Evolutionary conservation across 1,284 basidiomycete genomes (phyloP).

Genomic region (Trichosporon ovoides): DNA sequence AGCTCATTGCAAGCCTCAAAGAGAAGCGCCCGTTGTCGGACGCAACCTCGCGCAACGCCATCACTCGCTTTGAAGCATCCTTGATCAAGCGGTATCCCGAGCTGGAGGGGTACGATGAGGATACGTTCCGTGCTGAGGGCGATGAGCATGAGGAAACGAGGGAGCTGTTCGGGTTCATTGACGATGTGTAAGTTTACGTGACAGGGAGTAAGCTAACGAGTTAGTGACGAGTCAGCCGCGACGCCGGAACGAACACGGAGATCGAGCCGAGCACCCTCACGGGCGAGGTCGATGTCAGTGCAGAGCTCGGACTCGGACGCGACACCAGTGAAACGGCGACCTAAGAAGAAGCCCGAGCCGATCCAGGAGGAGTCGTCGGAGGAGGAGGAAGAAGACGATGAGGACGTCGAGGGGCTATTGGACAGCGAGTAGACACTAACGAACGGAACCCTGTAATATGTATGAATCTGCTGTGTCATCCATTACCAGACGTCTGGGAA

Average conservation of each 20-base stretch:
- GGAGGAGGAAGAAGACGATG: constrained; percentile 8
- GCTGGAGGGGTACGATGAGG: constrained; percentile 63
- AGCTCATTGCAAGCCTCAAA: constrained; percentile 59
- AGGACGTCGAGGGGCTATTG: constrained; percentile 25
- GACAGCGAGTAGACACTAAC: constrained; percentile 13
- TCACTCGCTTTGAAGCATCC: constrained; percentile 61
- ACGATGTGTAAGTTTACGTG: constrained; percentile 41
- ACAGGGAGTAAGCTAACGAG: background rate
- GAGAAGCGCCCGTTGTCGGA: constrained; percentile 70
- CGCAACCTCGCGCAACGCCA: constrained; percentile 62
- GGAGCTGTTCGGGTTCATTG: constrained; percentile 42
- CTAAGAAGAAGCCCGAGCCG: constrained; percentile 15
- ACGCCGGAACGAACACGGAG: constrained; percentile 8
- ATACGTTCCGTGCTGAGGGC: constrained; percentile 47
- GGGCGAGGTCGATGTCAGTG: constrained; percentile 4
- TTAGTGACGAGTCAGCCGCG: constrained; percentile 13
- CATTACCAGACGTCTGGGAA: too few relatives aligned
- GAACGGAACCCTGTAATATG: background rate
- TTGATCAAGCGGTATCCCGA: constrained; percentile 60
- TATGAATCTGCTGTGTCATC: background rate
- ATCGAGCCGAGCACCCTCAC: constrained; percentile 12
- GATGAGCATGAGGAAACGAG: constrained; percentile 25
- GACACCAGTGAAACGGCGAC: constrained; percentile 10
- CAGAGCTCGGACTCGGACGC: constrained; percentile 16
- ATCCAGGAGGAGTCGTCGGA: constrained; percentile 15